Percentiles rank a stretch among this genome's conserved stretches.
phyloP scores from a whole-genome alignment of 345 rosid genomes.

The Pugionium dolabratum region DNA sequence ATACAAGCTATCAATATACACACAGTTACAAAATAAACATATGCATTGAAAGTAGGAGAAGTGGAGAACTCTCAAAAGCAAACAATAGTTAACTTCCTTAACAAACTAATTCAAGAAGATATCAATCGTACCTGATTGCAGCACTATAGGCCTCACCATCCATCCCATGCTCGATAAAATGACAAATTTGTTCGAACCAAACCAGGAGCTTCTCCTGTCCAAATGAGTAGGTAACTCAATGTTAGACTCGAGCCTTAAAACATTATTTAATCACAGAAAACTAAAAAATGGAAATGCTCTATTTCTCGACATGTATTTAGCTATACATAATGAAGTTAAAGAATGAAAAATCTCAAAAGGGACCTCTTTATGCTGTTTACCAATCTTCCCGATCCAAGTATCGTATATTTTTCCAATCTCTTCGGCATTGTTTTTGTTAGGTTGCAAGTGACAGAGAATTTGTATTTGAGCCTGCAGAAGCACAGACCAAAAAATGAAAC shows the following conservation, averaged over 20 bases:
- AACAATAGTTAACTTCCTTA: background rate
- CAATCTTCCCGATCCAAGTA: conserved; percentile 72
- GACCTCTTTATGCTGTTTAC: conserved; percentile 52
- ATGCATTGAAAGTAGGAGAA: conserved; percentile 1
- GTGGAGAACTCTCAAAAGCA: background rate
- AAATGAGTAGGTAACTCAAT: conserved; percentile 16
- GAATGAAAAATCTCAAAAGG: conserved; percentile 2
- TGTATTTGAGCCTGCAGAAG: conserved; percentile 61
- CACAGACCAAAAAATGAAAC: background rate
- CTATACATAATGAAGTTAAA: conserved; percentile 3
- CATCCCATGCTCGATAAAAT: conserved; percentile 50
- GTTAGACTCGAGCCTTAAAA: conserved; percentile 15
- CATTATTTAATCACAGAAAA: background rate
- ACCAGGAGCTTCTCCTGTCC: conserved; percentile 60
- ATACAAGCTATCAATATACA: conserved; percentile 12
- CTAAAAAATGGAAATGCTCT: background rate
- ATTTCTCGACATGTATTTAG: background rate
- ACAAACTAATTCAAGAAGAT: conserved; percentile 15
- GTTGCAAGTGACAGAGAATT: conserved; percentile 50
- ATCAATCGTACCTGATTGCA: conserved; percentile 50
- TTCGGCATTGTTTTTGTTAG: conserved; percentile 30
- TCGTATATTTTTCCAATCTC: conserved; percentile 55
- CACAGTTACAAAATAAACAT: background rate
- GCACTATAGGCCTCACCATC: conserved; percentile 54
- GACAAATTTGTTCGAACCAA: conserved; percentile 67